Percentiles rank a stretch among this genome's conserved stretches.
Conservation (phyloP, 768 basidiomycete species). For the Paxillus involutus region DNA sequence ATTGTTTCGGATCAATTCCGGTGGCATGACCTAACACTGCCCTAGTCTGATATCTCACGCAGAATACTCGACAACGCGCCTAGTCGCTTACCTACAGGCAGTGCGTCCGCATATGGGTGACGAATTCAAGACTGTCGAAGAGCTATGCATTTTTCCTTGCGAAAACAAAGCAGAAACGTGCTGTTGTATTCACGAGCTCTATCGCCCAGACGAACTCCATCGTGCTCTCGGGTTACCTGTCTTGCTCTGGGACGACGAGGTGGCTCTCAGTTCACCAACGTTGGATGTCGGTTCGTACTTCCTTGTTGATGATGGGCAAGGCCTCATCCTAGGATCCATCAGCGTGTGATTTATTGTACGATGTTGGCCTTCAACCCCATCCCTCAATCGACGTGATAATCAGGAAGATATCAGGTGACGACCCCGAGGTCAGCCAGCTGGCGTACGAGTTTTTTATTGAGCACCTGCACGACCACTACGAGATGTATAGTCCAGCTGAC, state of each 20-base stretch:
- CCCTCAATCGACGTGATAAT: constrained; percentile 69
- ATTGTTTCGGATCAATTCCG: no score
- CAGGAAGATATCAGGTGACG: constrained; percentile 46
- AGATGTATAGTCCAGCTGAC: constrained; percentile 47
- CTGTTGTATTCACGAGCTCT: constrained; percentile 50
- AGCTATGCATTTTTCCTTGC: constrained; percentile 1
- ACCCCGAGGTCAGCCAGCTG: constrained; percentile 44
- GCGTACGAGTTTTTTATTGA: constrained; percentile 80
- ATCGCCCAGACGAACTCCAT: constrained; percentile 73
- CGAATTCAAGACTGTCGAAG: neutral
- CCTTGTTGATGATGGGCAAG: no score
- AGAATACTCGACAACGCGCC: neutral
- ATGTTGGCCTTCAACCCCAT: constrained; percentile 58
- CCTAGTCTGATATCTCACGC: neutral
- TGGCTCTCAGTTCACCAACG: no score
- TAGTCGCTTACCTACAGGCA: neutral
- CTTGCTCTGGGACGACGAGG: constrained; percentile 60
- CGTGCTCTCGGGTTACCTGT: constrained; percentile 75
- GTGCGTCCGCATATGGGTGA: neutral
- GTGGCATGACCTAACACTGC: neutral
- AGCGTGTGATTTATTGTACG: constrained; percentile 56
- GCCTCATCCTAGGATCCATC: neutral
- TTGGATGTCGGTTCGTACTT: no score
- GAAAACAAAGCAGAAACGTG: neutral
- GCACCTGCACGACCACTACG: constrained; percentile 58